phyloP scores from a whole-genome alignment of 2,329 filamentous ascomycete genomes.

The Fusarium sp. region DNA sequence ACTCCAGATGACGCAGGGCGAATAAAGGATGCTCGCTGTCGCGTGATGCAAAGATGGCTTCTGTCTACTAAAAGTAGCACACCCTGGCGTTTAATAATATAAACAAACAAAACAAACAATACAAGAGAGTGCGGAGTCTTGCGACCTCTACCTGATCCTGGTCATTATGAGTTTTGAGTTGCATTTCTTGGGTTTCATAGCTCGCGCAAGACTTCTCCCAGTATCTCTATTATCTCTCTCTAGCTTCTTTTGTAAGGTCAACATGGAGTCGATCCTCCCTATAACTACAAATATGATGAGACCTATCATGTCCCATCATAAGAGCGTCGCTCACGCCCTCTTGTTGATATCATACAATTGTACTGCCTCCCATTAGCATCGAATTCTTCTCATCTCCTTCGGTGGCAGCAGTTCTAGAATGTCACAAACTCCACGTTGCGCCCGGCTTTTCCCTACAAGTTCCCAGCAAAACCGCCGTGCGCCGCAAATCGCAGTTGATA shows the following conservation, averaged over 20 bases:
- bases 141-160: no score
- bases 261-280: neutral
- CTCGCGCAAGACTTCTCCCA: neutral
- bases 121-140: no score
- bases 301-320: neutral
- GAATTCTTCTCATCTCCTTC: neutral
- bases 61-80: no score
- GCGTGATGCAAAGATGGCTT: no score
- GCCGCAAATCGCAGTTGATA: constrained; percentile 82
- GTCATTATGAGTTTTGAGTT: no score
- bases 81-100: no score
- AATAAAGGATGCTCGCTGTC: no score
- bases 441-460: constrained; percentile 30
- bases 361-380: neutral
- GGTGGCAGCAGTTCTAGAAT: neutral
- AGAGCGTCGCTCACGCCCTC: neutral
- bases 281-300: constrained; percentile 7
- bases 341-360: constrained; percentile 24
- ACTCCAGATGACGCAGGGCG: no score
- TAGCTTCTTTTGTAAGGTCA: constrained; percentile 11
- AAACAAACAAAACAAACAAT: no score
- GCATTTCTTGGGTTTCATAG: neutral
- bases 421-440: neutral
- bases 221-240: neutral
- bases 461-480: constrained; percentile 68